These are phyloP conservation scores for Nitzschia palea DNA, from an alignment of 108 stramenopile species.

Conservation along the genomic window DNA sequence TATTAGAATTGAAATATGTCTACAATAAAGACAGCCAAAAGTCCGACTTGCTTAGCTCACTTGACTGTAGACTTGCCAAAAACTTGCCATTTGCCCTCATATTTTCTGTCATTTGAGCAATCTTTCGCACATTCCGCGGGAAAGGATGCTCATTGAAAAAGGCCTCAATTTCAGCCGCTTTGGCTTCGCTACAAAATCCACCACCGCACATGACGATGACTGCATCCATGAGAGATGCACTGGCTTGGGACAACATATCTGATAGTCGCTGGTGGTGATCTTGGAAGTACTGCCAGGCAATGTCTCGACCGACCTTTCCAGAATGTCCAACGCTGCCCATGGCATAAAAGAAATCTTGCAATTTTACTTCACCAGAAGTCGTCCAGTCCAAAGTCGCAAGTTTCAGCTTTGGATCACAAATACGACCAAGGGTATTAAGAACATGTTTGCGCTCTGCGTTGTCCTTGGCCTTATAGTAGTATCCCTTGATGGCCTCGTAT, in stretches of 20 bases:
- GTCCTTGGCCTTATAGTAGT: constrained; percentile 68
- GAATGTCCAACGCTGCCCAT: constrained; percentile 81
- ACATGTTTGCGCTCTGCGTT: constrained; percentile 86
- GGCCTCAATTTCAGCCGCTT: constrained; percentile 89
- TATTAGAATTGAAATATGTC: too few relatives aligned
- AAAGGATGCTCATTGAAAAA: constrained; percentile 85
- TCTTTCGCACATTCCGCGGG: constrained; percentile 80
- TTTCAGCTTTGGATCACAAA: constrained; percentile 72
- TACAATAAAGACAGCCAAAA: constrained; percentile 45
- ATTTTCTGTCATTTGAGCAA: constrained; percentile 81
- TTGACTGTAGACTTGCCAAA: constrained; percentile 55
- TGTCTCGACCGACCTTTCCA: constrained; percentile 72
- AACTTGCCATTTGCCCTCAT: constrained; percentile 84
- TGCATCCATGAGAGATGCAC: constrained; percentile 89
- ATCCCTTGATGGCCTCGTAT: constrained; percentile 77
- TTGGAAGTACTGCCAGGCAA: constrained; percentile 91
- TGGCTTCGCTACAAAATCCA: constrained; percentile 72
- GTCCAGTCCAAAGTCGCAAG: constrained; percentile 87
- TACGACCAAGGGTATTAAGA: constrained; percentile 67
- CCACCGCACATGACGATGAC: constrained; percentile 84
- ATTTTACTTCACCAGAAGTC: constrained; percentile 87
- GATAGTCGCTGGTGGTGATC: constrained; percentile 79
- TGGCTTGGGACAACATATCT: constrained; percentile 85
- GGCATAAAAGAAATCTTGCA: constrained; percentile 98
- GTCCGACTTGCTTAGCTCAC: constrained; percentile 49